These are phyloP conservation scores for Starmerella khaoyaiensis DNA, from an alignment of 805 yeast species.

Conservation along the genomic window DNA sequence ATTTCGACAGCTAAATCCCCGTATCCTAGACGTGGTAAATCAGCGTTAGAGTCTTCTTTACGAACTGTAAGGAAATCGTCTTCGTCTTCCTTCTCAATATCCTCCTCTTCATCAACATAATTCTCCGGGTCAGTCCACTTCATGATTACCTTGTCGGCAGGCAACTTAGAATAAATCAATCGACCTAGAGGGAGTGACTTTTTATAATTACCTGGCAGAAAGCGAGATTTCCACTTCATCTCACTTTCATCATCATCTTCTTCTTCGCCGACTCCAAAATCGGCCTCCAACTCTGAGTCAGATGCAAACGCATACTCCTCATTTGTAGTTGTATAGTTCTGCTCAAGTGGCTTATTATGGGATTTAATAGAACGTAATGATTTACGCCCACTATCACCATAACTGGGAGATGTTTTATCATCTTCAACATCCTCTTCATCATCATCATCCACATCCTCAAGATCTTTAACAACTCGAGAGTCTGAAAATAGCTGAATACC, in stretches of 20 bases:
- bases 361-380: constrained; percentile 18
- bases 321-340: no score
- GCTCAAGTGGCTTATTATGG: no score
- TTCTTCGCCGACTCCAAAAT: constrained; percentile 15
- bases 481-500: constrained; percentile 66
- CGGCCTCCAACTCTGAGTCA: constrained; percentile 20
- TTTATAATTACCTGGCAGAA: constrained; percentile 41
- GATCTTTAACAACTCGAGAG: constrained; percentile 38
- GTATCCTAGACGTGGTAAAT: constrained; percentile 21
- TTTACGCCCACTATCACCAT: constrained; percentile 31
- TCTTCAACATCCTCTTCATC: constrained; percentile 28
- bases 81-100: constrained; percentile 25
- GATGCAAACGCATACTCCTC: constrained; percentile 18
- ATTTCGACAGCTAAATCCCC: constrained; percentile 20
- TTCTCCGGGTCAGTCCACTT: constrained; percentile 24
- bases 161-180: constrained; percentile 63
- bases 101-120: constrained; percentile 21
- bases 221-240: constrained; percentile 24
- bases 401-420: background rate
- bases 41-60: constrained; percentile 11
- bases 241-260: constrained; percentile 26
- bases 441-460: constrained; percentile 30
- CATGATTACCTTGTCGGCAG: constrained; percentile 38
- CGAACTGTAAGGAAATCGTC: constrained; percentile 27
- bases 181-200: constrained; percentile 69